These are phyloP conservation scores for Talaromyces sp. DNA, from an alignment of 2,329 filamentous ascomycete species.

Conservation along the genomic window DNA sequence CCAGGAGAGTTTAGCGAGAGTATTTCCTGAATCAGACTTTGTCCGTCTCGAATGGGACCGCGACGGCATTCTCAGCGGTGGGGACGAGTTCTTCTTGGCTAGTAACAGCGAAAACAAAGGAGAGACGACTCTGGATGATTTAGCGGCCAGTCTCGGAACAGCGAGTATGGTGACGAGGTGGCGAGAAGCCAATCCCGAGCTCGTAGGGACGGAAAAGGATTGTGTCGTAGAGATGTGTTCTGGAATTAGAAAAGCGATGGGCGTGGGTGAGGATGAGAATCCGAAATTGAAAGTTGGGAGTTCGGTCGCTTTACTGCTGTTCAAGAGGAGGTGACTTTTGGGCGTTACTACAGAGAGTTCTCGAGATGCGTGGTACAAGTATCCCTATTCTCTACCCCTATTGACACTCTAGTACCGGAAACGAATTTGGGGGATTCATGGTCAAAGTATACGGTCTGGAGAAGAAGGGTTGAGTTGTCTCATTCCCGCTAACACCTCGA, in stretches of 20 bases:
- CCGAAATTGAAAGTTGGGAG: conserved; percentile 13
- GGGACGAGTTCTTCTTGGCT: conserved; percentile 28
- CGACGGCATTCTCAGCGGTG: conserved; percentile 29
- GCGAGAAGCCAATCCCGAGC: conserved; percentile 38
- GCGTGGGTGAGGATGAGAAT: conserved; percentile 1
- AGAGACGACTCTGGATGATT: conserved; percentile 21
- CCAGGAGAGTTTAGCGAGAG: conserved; percentile 22
- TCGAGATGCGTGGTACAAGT: too few relatives aligned
- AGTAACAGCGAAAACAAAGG: conserved; percentile 15
- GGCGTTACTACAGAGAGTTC: too few relatives aligned
- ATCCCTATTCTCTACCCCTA: too few relatives aligned
- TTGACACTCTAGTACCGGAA: too few relatives aligned
- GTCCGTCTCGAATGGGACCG: conserved; percentile 42
- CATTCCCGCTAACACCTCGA: background rate
- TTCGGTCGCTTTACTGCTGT: conserved; percentile 16
- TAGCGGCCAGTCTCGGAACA: conserved; percentile 31
- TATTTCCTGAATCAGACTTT: conserved; percentile 42
- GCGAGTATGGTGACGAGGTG: conserved; percentile 42
- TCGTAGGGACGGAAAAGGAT: conserved; percentile 36
- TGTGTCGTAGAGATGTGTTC: conserved; percentile 19
- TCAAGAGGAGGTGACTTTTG: conserved; percentile 23
- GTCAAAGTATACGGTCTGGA: background rate
- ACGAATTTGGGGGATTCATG: background rate
- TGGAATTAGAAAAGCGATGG: conserved; percentile 15
- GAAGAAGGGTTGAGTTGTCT: background rate